Evolutionary conservation across 1,139 yeast species (phyloP).

Genomic region (Saccharomyces pastorianus): DNA sequence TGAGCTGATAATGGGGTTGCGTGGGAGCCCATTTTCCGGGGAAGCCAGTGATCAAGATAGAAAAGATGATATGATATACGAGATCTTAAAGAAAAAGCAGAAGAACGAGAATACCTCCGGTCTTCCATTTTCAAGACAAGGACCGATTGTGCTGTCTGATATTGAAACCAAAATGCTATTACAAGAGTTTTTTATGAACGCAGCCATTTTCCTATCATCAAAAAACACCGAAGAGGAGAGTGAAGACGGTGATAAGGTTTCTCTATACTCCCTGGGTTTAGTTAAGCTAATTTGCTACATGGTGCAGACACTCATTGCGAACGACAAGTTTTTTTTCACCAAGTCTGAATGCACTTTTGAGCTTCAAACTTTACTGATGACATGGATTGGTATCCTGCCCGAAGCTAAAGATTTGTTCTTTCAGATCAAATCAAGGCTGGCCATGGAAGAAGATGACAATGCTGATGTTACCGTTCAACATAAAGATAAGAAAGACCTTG

Average conservation of each 20-base stretch:
- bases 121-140: conserved; percentile 44
- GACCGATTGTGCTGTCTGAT: conserved; percentile 44
- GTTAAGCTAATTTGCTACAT: conserved; percentile 53
- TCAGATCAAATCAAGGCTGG: conserved; percentile 23
- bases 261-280: conserved; percentile 42
- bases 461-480: not conserved
- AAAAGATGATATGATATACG: conserved; percentile 9
- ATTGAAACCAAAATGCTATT: conserved; percentile 59
- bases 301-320: conserved; percentile 45
- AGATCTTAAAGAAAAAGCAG: not conserved
- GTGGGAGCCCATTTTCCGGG: conserved; percentile 37
- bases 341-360: conserved; percentile 47
- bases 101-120: not conserved
- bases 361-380: conserved; percentile 48
- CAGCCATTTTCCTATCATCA: conserved; percentile 42
- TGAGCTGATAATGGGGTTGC: conserved; percentile 46
- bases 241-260: conserved; percentile 33
- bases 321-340: conserved; percentile 39
- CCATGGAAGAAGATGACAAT: conserved; percentile 2
- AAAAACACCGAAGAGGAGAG: conserved; percentile 18
- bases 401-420: conserved; percentile 38
- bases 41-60: conserved; percentile 13
- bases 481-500: not conserved
- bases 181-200: conserved; percentile 56
- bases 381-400: conserved; percentile 51